Conservation (phyloP, 805 yeast genomes). For the Yarrowia alimentaria region DNA sequence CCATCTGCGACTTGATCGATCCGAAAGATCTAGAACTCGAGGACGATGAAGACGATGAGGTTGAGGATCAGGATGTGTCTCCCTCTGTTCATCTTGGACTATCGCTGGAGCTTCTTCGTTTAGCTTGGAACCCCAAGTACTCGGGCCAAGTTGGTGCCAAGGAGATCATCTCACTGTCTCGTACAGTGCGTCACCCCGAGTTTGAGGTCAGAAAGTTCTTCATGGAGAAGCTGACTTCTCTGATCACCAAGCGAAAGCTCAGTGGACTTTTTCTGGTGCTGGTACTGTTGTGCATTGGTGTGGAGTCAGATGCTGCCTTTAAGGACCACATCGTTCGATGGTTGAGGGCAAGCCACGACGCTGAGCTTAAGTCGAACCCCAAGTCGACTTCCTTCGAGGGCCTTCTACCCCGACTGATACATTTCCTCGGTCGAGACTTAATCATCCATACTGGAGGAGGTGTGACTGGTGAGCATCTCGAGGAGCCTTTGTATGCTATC, state of each 20-base stretch:
- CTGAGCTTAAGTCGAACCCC: slow-evolving; percentile 36
- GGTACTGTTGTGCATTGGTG: slow-evolving; percentile 64
- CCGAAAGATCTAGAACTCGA: slow-evolving; percentile 16
- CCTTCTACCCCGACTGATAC: slow-evolving; percentile 63
- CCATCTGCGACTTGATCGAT: slow-evolving; percentile 4
- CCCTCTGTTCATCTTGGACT: slow-evolving; percentile 39
- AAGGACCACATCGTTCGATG: slow-evolving; percentile 60
- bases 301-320: slow-evolving; percentile 61
- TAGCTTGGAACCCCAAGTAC: slow-evolving; percentile 7
- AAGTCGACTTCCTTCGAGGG: slow-evolving; percentile 60
- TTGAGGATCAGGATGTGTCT: slow-evolving; percentile 52
- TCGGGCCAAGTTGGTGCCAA: slow-evolving; percentile 53
- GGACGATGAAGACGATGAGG: slow-evolving; percentile 37
- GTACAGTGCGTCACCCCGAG: slow-evolving; percentile 13
- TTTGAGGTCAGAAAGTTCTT: slow-evolving; percentile 5
- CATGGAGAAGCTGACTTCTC: slow-evolving; percentile 15
- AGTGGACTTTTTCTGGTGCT: slow-evolving; percentile 67
- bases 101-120: slow-evolving; percentile 9
- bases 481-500: slow-evolving; percentile 57
- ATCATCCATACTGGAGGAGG: slow-evolving; percentile 38
- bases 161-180: slow-evolving; percentile 37
- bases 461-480: slow-evolving; percentile 31
- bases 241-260: slow-evolving; percentile 37
- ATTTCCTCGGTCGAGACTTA: slow-evolving; percentile 70
- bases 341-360: slow-evolving; percentile 58